Conservation (phyloP, 1,139 yeast genomes). For the Candida glucosophila region DNA sequence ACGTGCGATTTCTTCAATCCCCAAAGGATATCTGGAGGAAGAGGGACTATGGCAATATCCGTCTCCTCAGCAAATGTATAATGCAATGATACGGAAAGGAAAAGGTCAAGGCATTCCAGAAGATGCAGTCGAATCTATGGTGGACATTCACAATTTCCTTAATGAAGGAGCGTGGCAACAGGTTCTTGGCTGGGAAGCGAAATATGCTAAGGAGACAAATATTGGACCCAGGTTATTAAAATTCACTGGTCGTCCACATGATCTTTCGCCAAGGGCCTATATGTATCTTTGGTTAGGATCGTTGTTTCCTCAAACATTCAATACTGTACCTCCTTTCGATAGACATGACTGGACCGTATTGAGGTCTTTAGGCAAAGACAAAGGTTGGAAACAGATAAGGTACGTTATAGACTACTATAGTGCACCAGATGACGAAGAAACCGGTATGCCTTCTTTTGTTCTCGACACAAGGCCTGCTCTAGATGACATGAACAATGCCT, state of each 20-base stretch:
- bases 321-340: slow-evolving; percentile 85
- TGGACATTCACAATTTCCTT: slow-evolving; percentile 88
- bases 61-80: slow-evolving; percentile 97
- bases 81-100: slow-evolving; percentile 94
- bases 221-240: slow-evolving; percentile 69
- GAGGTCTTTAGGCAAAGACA: slow-evolving; percentile 45
- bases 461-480: slow-evolving; percentile 94
- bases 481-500: slow-evolving; percentile 54
- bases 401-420: slow-evolving; percentile 92
- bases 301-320: slow-evolving; percentile 65
- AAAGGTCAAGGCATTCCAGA: slow-evolving; percentile 82
- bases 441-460: slow-evolving; percentile 84
- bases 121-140: slow-evolving; percentile 96
- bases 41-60: slow-evolving; percentile 96
- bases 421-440: slow-evolving; percentile 84
- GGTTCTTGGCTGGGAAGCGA: slow-evolving; percentile 81
- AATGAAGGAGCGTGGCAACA: slow-evolving; percentile 99
- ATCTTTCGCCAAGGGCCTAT: slow-evolving; percentile 81
- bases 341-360: slow-evolving; percentile 98
- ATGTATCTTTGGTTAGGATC: slow-evolving; percentile 59
- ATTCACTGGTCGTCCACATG: slow-evolving; percentile 90
- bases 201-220: slow-evolving; percentile 40
- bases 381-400: slow-evolving; percentile 51
- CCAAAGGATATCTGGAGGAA: slow-evolving; percentile 61
- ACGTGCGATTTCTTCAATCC: slow-evolving; percentile 78